These are phyloP conservation scores for Boletus vermiculosoides DNA, from an alignment of 768 basidiomycete genomes.

Conservation along the genomic window DNA sequence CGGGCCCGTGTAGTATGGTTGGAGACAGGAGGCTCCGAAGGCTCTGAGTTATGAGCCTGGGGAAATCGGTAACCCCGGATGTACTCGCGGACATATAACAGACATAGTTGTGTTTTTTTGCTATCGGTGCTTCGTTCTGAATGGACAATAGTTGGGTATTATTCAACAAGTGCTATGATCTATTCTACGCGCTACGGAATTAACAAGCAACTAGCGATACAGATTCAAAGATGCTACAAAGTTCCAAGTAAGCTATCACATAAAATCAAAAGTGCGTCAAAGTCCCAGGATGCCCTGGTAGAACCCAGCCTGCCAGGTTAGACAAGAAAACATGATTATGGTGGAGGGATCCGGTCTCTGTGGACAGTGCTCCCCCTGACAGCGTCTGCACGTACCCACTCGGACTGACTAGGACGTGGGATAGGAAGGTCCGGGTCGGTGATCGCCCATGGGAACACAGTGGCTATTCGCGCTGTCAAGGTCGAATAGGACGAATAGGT, in stretches of 20 bases:
- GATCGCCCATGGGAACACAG: slow-evolving; percentile 41
- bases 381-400: slow-evolving; percentile 53
- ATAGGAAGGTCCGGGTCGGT: slow-evolving; percentile 55
- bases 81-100: slow-evolving; percentile 7
- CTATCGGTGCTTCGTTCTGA: slow-evolving; percentile 11
- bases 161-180: slow-evolving; percentile 6
- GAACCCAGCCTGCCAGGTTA: slow-evolving; percentile 4
- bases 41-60: slow-evolving; percentile 30
- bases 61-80: slow-evolving; percentile 13
- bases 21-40: slow-evolving; percentile 36
- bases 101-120: slow-evolving; percentile 13
- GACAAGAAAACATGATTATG: slow-evolving; percentile 10
- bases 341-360: slow-evolving; percentile 13
- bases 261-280: neutral
- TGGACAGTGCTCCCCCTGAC: slow-evolving; percentile 27
- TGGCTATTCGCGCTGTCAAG: slow-evolving; percentile 12
- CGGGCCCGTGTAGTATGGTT: slow-evolving; percentile 37
- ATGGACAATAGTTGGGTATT: slow-evolving; percentile 4
- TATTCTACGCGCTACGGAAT: neutral
- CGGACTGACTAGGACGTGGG: slow-evolving; percentile 47
- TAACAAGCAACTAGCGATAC: slow-evolving; percentile 14
- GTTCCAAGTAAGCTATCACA: neutral
- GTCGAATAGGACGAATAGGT: slow-evolving; percentile 15
- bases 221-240: slow-evolving; percentile 1
- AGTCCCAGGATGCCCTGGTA: neutral